Base-by-base conservation (phyloP, 2,329 filamentous ascomycete genomes). In the Aspergillus novofumigatus region DNA sequence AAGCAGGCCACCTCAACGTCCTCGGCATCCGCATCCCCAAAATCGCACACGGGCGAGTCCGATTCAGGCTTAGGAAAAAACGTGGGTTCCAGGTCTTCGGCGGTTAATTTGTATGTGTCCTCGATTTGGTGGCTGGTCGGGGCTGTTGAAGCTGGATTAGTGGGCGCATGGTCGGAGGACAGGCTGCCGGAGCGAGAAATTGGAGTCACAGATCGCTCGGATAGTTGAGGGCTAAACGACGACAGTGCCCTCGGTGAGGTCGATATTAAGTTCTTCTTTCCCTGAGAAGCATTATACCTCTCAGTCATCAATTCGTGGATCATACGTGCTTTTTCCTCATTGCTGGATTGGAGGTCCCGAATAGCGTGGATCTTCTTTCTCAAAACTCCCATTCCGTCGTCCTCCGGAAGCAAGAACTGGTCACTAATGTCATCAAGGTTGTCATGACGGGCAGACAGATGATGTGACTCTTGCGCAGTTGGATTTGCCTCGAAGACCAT, bases 381-480 rank as follows among this genome's bases (percentile, higher is more conserved):
- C 65, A 93, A 72, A 54, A 77, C 73, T 20, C 82, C 79, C 87
- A 91, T 92, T 48, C 90, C 90, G 78, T 94, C 90, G 67, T 93
- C 88, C 68, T 88, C 90, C 1, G 90, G 89, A 44, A 91, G 70
- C 17, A 68, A 62, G 8, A 57, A 62, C 11, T 65, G 63, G 2
- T 54, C 52, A 28, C 49, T 59, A 20, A 55, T 45, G 25, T 65
- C 65, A 51, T 67, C 63, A 42, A 63, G 42, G n/a, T 55, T 54
- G 9, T 58, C 48, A 7, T 45, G 14, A 41, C 54, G 51, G 25
- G 28, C 52, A 48, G 54, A 23, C 25, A 32, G 29, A 29, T 29
- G 54, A 11, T 49, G 52, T 11, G 56, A 10, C 25, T 52, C 48
- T 38, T 50, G 52, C 10, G 25, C 23, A n/a, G 21, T 49, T 47